Conservation (phyloP, 192 early-diverging fungal genomes). For the Coemansia sp. region DNA sequence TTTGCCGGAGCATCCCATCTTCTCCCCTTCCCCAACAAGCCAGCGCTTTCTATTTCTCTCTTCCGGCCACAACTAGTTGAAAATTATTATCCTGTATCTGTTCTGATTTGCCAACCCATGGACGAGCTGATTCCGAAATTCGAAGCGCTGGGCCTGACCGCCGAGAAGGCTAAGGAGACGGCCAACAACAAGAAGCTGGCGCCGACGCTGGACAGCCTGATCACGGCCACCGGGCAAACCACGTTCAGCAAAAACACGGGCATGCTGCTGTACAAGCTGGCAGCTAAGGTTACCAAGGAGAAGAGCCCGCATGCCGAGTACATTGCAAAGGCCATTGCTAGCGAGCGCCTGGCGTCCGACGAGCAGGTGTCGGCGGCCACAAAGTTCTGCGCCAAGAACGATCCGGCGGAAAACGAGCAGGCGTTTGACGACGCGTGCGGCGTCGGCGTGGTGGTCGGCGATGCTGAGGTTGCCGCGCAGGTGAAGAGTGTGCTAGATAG, state of each 20-base stretch:
- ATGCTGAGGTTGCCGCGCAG: conserved; percentile 65
- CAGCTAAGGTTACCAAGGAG: conserved; percentile 75
- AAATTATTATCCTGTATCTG: no score
- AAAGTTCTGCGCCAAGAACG: conserved; percentile 71
- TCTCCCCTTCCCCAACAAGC: no score
- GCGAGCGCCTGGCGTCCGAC: conserved; percentile 61
- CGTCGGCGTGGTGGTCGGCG: conserved; percentile 84
- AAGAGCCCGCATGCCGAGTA: conserved; percentile 69
- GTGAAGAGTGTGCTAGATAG: conserved; percentile 62
- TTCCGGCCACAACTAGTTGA: neutral
- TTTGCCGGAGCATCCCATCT: no score
- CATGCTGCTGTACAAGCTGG: conserved; percentile 80
- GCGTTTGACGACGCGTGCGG: conserved; percentile 86
- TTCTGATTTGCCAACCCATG: no score
- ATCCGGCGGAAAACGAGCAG: conserved; percentile 57
- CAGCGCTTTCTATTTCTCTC: neutral
- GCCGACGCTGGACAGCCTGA: conserved; percentile 66
- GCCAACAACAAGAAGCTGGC: conserved; percentile 95
- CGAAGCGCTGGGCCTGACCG: conserved; percentile 80
- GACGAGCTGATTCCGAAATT: conserved; percentile 63
- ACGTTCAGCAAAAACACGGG: conserved; percentile 70
- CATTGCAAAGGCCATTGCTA: conserved; percentile 74
- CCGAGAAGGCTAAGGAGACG: conserved; percentile 90
- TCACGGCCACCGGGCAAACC: conserved; percentile 60
- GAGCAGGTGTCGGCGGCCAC: conserved; percentile 94